Base-by-base conservation (phyloP, 805 yeast species). In the Ascoidea asiatica region DNA sequence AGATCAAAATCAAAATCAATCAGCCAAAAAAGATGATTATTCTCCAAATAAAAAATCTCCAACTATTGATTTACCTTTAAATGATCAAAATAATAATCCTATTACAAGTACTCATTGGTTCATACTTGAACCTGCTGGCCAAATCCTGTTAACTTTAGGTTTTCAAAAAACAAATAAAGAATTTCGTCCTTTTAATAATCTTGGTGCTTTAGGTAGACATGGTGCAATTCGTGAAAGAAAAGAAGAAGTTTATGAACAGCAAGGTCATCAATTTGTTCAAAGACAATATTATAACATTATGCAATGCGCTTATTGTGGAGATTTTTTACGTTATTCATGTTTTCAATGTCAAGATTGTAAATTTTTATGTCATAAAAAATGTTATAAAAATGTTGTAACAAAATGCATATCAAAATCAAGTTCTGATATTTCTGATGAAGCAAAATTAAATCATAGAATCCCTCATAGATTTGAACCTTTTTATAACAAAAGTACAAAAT, bases 261-360 rank as follows among this genome's bases (percentile, higher is more conserved):
- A 87, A 59, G 99, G 99, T 17, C 99, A 92, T 65, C 94, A 87
- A 62, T 92, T 92, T 64, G 94, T 86, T 39, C 95, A 86, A 60
- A 90, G 86, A 54, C 95, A 88, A 59, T 88, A 89, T 59, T 92
- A 92, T 70, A 86, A 85, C 54, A 86, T 92, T 57, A 90, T 92
- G 97, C 77, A 92, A 52, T 92, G 99, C 67, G 96, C 97, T 1
- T 75, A 89, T 49, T 92, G 99, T 72, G 95, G 95, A 4, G 97
- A 92, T 49, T 92, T 92, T 59, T 68, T 92, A 52, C 77, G 94
- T 51, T 81, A 89, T 52, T 74, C 83, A n/a, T 92, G 92, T 5
- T 82, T 66, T 56, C 94, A 84, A 61, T 84, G 94, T 64, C 88
- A 82, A 58, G 92, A 83, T 56, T 84, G 94, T 69, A 73, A 76